Evolutionary conservation across 129 eudicot species (phyloP).

Genomic region (Pittosporum tobira): DNA sequence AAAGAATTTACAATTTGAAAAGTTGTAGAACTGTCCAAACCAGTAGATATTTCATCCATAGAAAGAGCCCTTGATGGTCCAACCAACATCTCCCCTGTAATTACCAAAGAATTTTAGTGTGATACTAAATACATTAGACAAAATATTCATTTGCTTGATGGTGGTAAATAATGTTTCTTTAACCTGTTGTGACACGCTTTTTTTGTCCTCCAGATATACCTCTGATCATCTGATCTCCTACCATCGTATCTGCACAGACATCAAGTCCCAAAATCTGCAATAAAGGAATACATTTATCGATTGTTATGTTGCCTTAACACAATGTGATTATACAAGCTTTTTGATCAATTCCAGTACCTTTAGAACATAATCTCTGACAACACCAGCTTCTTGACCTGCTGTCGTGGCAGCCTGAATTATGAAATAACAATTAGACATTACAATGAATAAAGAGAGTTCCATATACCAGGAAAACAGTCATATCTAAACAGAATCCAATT

Average conservation of each 20-base stretch:
- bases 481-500: background rate
- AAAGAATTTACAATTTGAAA: conserved; percentile 26
- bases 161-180: background rate
- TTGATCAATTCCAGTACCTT: conserved; percentile 9
- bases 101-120: no score
- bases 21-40: conserved; percentile 27
- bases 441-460: no score
- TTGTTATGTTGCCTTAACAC: no score
- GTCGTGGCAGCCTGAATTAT: conserved; percentile 15
- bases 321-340: no score
- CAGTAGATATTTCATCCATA: conserved; percentile 29
- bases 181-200: conserved; percentile 25
- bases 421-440: no score
- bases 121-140: no score
- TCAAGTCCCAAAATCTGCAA: conserved; percentile 27
- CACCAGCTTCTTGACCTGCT: conserved; percentile 14
- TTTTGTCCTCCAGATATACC: conserved; percentile 30
- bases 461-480: background rate
- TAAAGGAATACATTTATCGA: background rate
- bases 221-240: conserved; percentile 22
- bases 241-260: conserved; percentile 21
- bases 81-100: conserved; percentile 36
- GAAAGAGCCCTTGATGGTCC: conserved; percentile 26
- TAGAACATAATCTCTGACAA: conserved; percentile 18
- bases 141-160: background rate